Percentiles rank a stretch among this genome's conserved stretches.
Conservation (phyloP, 2,329 filamentous ascomycete species). For the Sporothrix inflata region DNA sequence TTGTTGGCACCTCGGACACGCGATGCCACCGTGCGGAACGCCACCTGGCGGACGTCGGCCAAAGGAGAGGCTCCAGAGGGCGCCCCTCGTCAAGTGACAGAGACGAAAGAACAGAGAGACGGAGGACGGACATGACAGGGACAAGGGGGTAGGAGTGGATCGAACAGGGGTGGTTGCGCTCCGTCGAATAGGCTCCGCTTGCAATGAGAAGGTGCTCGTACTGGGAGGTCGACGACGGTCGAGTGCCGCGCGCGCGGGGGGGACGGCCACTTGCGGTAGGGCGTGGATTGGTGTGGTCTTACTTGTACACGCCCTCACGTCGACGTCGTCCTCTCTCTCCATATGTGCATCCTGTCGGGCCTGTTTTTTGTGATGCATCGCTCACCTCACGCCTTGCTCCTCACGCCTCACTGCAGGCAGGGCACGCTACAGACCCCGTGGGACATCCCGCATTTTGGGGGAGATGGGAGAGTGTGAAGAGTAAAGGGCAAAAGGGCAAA, state of each 20-base stretch:
- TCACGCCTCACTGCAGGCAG: background rate
- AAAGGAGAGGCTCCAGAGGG: no score
- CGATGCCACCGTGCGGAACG: constrained; percentile 2
- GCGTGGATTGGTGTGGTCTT: no score
- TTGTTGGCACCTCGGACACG: no score
- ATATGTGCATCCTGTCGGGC: no score
- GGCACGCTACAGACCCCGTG: constrained; percentile 16
- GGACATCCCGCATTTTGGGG: constrained; percentile 14
- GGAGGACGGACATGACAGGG: background rate
- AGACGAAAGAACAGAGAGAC: no score
- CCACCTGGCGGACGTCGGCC: background rate
- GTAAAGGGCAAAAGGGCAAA: background rate
- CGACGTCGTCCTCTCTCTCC: no score
- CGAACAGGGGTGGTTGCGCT: background rate
- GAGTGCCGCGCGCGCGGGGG: no score
- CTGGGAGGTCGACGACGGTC: no score
- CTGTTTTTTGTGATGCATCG: no score
- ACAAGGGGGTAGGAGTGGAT: background rate
- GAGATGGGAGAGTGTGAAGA: background rate
- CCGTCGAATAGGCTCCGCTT: background rate
- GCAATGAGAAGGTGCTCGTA: background rate
- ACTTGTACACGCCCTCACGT: no score
- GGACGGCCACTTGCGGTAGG: no score
- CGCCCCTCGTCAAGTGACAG: no score
- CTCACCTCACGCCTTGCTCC: background rate